phyloP scores from a whole-genome alignment of 2,329 filamentous ascomycete genomes.

The Ophiostoma piceae region DNA sequence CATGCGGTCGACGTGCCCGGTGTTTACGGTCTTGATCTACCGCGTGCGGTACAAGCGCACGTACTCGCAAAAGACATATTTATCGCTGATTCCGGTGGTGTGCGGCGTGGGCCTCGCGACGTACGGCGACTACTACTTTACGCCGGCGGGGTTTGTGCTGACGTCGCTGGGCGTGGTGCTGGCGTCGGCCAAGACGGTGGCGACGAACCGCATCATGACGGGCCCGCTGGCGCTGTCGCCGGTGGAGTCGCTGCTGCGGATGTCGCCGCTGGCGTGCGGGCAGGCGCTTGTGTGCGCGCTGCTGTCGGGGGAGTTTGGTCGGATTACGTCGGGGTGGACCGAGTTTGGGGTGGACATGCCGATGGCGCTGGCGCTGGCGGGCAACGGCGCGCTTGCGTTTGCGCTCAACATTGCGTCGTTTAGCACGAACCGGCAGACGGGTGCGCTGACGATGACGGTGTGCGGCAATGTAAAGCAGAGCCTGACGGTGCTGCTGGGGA shows the following conservation, averaged over 20 bases:
- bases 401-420: constrained; percentile 53
- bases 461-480: constrained; percentile 56
- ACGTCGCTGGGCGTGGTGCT: constrained; percentile 51
- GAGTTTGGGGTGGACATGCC: constrained; percentile 27
- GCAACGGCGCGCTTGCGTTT: constrained; percentile 51
- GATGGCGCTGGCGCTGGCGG: constrained; percentile 38
- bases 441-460: constrained; percentile 54
- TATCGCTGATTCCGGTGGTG: constrained; percentile 57
- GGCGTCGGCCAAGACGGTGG: constrained; percentile 56
- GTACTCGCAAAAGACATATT: constrained; percentile 53
- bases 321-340: constrained; percentile 21
- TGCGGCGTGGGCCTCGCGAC: constrained; percentile 56
- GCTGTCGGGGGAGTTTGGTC: constrained; percentile 47
- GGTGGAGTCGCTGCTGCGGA: constrained; percentile 55
- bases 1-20: constrained; percentile 55
- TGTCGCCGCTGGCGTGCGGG: constrained; percentile 55
- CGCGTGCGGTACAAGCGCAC: constrained; percentile 50
- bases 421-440: constrained; percentile 52
- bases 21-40: constrained; percentile 59
- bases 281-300: constrained; percentile 50
- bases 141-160: constrained; percentile 51
- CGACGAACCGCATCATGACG: constrained; percentile 61
- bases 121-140: constrained; percentile 58
- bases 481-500: constrained; percentile 50
- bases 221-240: constrained; percentile 53